phyloP scores from a whole-genome alignment of 306 rosid genomes.

The Carpinus fangiana region DNA sequence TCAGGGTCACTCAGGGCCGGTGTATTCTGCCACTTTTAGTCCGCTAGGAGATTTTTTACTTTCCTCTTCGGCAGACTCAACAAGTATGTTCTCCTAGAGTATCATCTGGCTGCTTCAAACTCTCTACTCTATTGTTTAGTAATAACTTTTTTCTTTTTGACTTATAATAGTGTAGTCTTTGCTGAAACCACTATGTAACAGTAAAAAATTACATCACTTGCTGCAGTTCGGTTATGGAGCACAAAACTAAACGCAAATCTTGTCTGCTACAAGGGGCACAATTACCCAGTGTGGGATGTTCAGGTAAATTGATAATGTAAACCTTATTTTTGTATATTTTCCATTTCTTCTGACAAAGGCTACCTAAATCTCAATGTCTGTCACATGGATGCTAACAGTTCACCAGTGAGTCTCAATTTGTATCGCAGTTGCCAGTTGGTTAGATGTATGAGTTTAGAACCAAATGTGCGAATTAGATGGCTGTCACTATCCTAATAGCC shows the following conservation, averaged over 20 bases:
- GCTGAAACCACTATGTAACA: neutral
- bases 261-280: conserved; percentile 98
- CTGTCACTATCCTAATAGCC: neutral
- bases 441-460: neutral
- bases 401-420: neutral
- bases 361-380: neutral
- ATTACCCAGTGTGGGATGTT: conserved; percentile 99
- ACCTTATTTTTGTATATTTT: conserved; percentile 13
- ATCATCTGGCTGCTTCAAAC: conserved; percentile 9
- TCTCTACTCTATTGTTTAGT: conserved; percentile 22
- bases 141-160: conserved; percentile 13
- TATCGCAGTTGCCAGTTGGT: neutral
- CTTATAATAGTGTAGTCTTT: neutral
- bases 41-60: conserved; percentile 87
- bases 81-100: conserved; percentile 52
- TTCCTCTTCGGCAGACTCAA: conserved; percentile 92
- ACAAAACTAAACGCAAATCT: conserved; percentile 81
- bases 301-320: conserved; percentile 54
- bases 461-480: neutral
- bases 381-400: neutral
- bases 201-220: conserved; percentile 26
- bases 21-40: conserved; percentile 82
- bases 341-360: conserved; percentile 17
- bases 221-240: conserved; percentile 96
- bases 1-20: conserved; percentile 99